Conservation (phyloP, 2,329 filamentous ascomycete genomes). For the Colletotrichum lindemuthianum region DNA sequence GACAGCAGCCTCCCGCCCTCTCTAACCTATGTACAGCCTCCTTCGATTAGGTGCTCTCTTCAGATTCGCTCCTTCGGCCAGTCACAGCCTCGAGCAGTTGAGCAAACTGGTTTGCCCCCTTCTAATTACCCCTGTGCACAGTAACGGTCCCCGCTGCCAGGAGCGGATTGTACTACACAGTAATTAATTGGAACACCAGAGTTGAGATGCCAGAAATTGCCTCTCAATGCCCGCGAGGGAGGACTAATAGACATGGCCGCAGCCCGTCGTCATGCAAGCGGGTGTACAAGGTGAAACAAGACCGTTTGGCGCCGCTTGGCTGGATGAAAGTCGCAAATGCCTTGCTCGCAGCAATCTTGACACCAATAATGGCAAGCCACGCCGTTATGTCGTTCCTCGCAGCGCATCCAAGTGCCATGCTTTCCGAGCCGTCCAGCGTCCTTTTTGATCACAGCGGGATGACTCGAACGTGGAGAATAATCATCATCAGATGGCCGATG, state of each 20-base stretch:
- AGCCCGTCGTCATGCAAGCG: constrained; percentile 20
- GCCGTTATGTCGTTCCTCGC: constrained; percentile 6
- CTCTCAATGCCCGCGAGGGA: constrained; percentile 20
- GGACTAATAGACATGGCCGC: not conserved
- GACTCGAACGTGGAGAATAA: constrained; percentile 29
- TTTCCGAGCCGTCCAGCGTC: not conserved
- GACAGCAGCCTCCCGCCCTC: too few species aligned
- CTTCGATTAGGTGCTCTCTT: constrained; percentile 1
- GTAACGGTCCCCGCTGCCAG: not conserved
- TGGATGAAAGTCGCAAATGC: constrained; percentile 8
- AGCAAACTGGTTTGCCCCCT: constrained; percentile 8
- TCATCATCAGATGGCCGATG: constrained; percentile 11
- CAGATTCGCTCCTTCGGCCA: constrained; percentile 20
- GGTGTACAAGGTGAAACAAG: constrained; percentile 31
- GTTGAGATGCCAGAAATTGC: constrained; percentile 36
- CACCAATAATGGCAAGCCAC: not conserved
- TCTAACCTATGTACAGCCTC: too few species aligned
- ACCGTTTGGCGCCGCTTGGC: constrained; percentile 26
- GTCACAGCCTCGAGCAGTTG: not conserved
- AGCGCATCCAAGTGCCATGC: constrained; percentile 22
- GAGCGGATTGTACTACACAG: too few species aligned
- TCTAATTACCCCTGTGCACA: constrained; percentile 11
- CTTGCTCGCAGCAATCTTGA: not conserved
- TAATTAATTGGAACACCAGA: constrained; percentile 12
- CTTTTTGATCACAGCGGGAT: constrained; percentile 7